phyloP scores from a whole-genome alignment of 2,329 filamentous ascomycete species.

The Rhexocercosporidium sp. region DNA sequence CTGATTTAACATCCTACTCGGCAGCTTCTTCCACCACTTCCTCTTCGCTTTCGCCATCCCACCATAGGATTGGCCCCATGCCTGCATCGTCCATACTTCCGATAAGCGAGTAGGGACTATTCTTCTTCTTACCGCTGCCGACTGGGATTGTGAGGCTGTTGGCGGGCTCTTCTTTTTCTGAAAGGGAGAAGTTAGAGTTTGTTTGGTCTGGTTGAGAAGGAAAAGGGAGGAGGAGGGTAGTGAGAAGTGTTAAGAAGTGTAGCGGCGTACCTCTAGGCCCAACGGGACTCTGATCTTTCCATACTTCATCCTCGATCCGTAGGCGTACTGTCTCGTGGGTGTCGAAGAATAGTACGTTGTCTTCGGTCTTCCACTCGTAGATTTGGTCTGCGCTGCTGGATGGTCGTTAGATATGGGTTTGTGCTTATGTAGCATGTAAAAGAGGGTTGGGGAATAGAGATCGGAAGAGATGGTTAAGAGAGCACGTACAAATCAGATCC shows the following conservation, averaged over 20 bases:
- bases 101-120: constrained; percentile 73
- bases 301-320: constrained; percentile 84
- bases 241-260: not conserved
- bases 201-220: constrained; percentile 59
- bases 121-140: constrained; percentile 42
- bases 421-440: not conserved
- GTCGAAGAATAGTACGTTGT: constrained; percentile 75
- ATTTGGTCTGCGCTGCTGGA: constrained; percentile 20
- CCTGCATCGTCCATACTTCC: constrained; percentile 68
- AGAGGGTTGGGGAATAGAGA: not conserved
- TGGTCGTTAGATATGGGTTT: not conserved
- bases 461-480: not conserved
- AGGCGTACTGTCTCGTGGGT: constrained; percentile 88
- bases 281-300: constrained; percentile 84
- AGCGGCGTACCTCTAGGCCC: constrained; percentile 50
- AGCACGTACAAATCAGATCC: constrained; percentile 74
- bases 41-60: constrained; percentile 50
- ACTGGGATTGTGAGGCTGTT: constrained; percentile 45
- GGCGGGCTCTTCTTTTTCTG: constrained; percentile 64
- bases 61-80: constrained; percentile 68
- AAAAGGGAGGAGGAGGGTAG: not conserved
- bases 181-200: constrained; percentile 45
- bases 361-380: constrained; percentile 16
- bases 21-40: constrained; percentile 18
- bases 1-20: too few species aligned